phyloP scores from a whole-genome alignment of 108 stramenopile genomes.

The Pseudonitzschia multistriata region DNA sequence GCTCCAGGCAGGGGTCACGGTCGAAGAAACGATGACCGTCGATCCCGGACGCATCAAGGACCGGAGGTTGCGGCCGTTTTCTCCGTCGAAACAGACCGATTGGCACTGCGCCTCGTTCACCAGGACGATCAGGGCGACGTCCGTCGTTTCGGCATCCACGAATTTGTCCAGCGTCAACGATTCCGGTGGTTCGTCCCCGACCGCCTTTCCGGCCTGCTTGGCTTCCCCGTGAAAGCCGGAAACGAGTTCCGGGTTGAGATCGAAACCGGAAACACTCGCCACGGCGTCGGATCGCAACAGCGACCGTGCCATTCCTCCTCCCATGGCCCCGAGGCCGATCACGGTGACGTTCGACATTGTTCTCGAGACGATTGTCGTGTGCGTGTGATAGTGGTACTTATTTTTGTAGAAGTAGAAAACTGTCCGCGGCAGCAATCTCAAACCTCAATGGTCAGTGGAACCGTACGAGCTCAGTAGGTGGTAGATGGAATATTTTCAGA shows the following conservation, averaged over 20 bases:
- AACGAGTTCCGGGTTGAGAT: conserved; percentile 37
- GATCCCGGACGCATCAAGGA: conserved; percentile 37
- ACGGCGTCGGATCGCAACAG: conserved; percentile 46
- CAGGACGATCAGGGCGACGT: conserved; percentile 59
- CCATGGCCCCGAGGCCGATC: conserved; percentile 69
- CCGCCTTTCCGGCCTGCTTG: conserved; percentile 35
- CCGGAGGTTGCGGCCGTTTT: conserved; percentile 22
- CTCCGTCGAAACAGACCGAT: conserved; percentile 47
- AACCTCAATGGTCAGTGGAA: no score
- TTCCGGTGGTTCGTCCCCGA: conserved; percentile 5
- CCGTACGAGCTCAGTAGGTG: no score
- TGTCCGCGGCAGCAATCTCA: no score
- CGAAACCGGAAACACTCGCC: conserved; percentile 44
- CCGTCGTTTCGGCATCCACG: conserved; percentile 32
- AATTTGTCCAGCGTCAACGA: conserved; percentile 21
- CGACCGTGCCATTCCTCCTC: conserved; percentile 75
- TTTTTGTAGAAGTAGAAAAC: no score
- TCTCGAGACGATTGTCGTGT: not conserved
- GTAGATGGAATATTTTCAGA: no score
- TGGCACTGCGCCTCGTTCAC: conserved; percentile 75
- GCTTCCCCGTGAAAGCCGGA: conserved; percentile 50
- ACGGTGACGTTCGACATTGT: conserved; percentile 16
- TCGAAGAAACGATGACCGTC: conserved; percentile 64
- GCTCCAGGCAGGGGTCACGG: conserved; percentile 44
- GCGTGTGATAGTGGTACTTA: not conserved